These are phyloP conservation scores for Megacollybia marginata DNA, from an alignment of 768 basidiomycete genomes.

Conservation along the genomic window DNA sequence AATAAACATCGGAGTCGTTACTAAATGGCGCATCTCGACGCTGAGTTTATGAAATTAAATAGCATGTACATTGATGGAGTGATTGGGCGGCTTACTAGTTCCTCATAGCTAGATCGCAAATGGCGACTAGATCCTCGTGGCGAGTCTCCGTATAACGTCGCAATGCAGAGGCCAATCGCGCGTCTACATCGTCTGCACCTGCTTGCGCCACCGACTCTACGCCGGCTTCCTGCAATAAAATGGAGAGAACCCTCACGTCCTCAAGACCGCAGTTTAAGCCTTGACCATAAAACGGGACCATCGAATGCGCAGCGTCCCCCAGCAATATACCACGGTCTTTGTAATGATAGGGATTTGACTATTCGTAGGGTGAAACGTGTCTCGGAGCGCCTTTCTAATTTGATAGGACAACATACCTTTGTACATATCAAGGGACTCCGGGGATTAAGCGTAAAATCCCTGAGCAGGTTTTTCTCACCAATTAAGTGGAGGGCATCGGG, in stretches of 20 bases:
- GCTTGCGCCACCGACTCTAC: conserved; percentile 41
- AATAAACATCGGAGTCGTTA: conserved; percentile 73
- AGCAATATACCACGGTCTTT: conserved; percentile 80
- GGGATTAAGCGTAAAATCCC: conserved; percentile 80
- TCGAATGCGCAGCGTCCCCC: conserved; percentile 94
- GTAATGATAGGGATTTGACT: conserved; percentile 89
- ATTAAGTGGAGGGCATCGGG: conserved; percentile 83
- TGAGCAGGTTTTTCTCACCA: conserved; percentile 68
- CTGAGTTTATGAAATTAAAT: conserved; percentile 31
- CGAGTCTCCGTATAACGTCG: conserved; percentile 73
- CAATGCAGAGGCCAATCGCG: conserved; percentile 58
- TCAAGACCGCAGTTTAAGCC: conserved; percentile 97
- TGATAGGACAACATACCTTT: conserved; percentile 49
- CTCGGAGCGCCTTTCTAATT: conserved; percentile 6
- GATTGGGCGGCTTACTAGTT: conserved; percentile 72
- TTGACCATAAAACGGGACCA: conserved; percentile 99
- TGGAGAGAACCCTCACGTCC: conserved; percentile 86
- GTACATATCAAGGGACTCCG: conserved; percentile 87
- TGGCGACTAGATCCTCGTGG: conserved; percentile 85
- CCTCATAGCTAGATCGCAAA: conserved; percentile 87
- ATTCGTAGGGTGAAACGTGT: conserved; percentile 10
- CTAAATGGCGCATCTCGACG: conserved; percentile 90
- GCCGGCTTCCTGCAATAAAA: conserved; percentile 63
- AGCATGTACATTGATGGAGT: conserved; percentile 13
- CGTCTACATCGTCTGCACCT: conserved; percentile 37